Evolutionary conservation across 805 yeast genomes (phyloP), one percentile per base, ranked within the genome.

Genomic region (Kazachstania psychrophila): DNA sequence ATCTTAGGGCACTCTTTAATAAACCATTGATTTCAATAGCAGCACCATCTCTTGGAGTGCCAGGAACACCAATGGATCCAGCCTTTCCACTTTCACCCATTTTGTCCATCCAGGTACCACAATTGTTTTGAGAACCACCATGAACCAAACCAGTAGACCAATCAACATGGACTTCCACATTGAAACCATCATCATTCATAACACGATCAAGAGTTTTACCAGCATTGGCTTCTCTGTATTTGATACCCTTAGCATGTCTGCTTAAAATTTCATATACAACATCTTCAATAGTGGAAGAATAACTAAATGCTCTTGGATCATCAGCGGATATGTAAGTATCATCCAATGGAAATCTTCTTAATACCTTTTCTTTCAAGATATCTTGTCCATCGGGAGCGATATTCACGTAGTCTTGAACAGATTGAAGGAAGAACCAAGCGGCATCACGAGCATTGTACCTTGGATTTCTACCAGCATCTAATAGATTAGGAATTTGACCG

Each of bases 21-120:
- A 89, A 64, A 0, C 96, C 98, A 48, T 76, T 86, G 39, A 89
- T 81, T 60, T 89, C 98, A 38, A 89, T 69, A 2, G 94, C 96
- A 1, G 96, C 95, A 25, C 98, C 98, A 60, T 88, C 95, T 54
- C 98, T 73, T 17, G 98, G 97, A 0, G 97, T 89, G 2, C 97
- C 98, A 1, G 98, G 98, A 24, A 74, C 66, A n/a, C 98, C 98
- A 48, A 79, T 82, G 41, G 76, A 79, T 1, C 81, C 79, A 0
- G 97, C 96, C 38, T 62, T 68, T 24, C 60, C 76, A 52, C 95
- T 83, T 63, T 92, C 97, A 18, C 98, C 98, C 97, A 89, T 89
- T 63, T 89, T 89, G 62, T 89, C 98, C 96, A 88, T 89, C 98
- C 98, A 89, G 0, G 98, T 92, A 16, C 98, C 98, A 65, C 98